Conservation (phyloP, 192 early-diverging fungal genomes). For the Umbelopsis vinacea region DNA sequence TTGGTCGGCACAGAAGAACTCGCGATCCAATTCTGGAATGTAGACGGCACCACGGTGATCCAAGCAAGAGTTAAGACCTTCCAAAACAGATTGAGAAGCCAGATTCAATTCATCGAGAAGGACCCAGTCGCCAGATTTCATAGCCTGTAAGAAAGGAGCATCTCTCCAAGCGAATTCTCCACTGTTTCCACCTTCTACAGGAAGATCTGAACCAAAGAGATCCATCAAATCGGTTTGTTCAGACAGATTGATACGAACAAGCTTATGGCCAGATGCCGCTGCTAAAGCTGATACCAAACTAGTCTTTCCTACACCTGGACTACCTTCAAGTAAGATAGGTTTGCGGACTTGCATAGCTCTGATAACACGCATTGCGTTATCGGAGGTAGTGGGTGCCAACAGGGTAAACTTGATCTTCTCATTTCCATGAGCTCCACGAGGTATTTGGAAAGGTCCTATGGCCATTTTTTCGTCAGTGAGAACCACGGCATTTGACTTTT, state of each 20-base stretch:
- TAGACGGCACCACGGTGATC: conserved; percentile 97
- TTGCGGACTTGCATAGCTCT: conserved; percentile 90
- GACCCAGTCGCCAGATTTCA: conserved; percentile 97
- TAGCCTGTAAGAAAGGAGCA: conserved; percentile 95
- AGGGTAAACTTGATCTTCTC: conserved; percentile 76
- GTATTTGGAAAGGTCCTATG: conserved; percentile 82
- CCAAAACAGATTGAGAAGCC: conserved; percentile 97
- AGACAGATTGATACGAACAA: conserved; percentile 96
- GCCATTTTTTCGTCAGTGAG: conserved; percentile 56
- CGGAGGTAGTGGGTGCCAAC: conserved; percentile 87
- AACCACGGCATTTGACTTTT: conserved; percentile 37
- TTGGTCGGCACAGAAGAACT: conserved; percentile 76
- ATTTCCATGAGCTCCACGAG: conserved; percentile 56
- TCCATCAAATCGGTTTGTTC: conserved; percentile 99
- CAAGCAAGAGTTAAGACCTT: conserved; percentile 97
- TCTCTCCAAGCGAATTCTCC: conserved; percentile 97
- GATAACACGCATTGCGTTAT: conserved; percentile 85
- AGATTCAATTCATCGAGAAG: conserved; percentile 97
- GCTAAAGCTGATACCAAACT: conserved; percentile 86
- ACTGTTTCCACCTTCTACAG: conserved; percentile 83
- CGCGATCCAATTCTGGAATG: conserved; percentile 92
- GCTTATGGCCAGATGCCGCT: conserved; percentile 73
- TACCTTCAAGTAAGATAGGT: conserved; percentile 94
- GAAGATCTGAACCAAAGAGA: conserved; percentile 97
- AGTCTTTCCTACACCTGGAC: conserved; percentile 97